Conservation (phyloP, 768 basidiomycete genomes). For the Amanita brunnescens region DNA sequence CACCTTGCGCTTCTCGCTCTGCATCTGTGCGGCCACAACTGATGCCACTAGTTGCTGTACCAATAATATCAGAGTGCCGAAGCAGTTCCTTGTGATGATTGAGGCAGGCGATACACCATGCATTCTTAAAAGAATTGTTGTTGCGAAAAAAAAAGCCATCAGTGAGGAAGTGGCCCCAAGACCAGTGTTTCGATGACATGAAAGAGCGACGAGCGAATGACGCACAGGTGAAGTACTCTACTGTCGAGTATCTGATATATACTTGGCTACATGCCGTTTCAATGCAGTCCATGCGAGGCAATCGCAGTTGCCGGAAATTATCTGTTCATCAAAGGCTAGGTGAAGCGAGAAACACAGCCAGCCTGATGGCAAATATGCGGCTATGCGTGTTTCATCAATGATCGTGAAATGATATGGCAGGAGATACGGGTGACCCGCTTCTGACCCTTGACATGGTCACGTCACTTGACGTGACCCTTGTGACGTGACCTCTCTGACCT, state of each 20-base stretch:
- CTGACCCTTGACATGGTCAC: background rate
- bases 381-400: background rate
- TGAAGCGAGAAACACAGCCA: background rate
- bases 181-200: constrained; percentile 4
- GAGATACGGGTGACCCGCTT: background rate
- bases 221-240: background rate
- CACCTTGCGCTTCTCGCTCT: constrained; percentile 7
- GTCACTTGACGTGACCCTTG: background rate
- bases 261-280: background rate
- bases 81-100: constrained; percentile 1
- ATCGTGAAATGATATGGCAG: background rate
- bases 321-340: background rate
- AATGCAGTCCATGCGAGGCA: background rate
- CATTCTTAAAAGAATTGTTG: constrained; percentile 6
- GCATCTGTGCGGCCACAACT: too few species aligned
- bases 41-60: too few species aligned
- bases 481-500: constrained; percentile 1
- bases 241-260: constrained; percentile 1
- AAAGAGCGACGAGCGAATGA: background rate
- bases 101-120: constrained; percentile 5
- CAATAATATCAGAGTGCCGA: constrained; percentile 1
- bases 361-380: background rate
- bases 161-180: constrained; percentile 5
- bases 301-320: background rate
- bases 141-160: background rate